phyloP scores from a whole-genome alignment of 2,329 filamentous ascomycete species.

The Incumbomyces lentus region DNA sequence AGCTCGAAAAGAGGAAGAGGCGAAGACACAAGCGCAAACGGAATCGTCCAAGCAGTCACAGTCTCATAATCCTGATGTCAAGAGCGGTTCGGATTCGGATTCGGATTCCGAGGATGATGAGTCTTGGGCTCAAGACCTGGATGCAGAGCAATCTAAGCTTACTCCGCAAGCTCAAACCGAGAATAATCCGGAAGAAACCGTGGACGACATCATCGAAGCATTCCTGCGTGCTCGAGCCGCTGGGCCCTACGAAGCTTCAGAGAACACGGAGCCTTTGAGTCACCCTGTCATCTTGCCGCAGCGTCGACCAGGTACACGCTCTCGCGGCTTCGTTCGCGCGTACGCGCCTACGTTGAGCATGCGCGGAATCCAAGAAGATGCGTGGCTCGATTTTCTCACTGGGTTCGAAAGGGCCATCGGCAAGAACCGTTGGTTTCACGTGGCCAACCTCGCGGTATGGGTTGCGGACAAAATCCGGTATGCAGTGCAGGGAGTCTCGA shows the following conservation, averaged over 20 bases:
- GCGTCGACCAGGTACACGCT: constrained; percentile 38
- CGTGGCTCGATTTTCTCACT: constrained; percentile 41
- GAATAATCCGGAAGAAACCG: too few relatives aligned
- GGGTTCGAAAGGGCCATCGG: constrained; percentile 29
- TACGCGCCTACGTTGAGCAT: constrained; percentile 42
- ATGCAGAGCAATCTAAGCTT: too few relatives aligned
- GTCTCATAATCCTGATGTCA: too few relatives aligned
- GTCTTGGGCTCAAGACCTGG: too few relatives aligned
- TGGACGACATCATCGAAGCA: too few relatives aligned
- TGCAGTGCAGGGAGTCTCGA: constrained; percentile 9
- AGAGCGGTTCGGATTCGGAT: too few relatives aligned
- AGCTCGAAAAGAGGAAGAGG: not conserved
- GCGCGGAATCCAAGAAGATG: constrained; percentile 38
- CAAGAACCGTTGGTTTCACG: constrained; percentile 16
- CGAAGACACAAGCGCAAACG: not conserved
- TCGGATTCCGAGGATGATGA: too few relatives aligned
- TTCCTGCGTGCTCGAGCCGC: not conserved
- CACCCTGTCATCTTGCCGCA: constrained; percentile 44
- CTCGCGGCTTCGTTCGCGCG: constrained; percentile 43
- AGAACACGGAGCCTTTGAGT: constrained; percentile 13
- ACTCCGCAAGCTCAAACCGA: too few relatives aligned
- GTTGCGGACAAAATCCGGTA: not conserved
- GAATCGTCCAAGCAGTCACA: not conserved
- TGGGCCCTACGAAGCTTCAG: not conserved
- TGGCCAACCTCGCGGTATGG: constrained; percentile 15